Conservation (phyloP, 2,329 filamentous ascomycete genomes). For the Cadophora sp. region DNA sequence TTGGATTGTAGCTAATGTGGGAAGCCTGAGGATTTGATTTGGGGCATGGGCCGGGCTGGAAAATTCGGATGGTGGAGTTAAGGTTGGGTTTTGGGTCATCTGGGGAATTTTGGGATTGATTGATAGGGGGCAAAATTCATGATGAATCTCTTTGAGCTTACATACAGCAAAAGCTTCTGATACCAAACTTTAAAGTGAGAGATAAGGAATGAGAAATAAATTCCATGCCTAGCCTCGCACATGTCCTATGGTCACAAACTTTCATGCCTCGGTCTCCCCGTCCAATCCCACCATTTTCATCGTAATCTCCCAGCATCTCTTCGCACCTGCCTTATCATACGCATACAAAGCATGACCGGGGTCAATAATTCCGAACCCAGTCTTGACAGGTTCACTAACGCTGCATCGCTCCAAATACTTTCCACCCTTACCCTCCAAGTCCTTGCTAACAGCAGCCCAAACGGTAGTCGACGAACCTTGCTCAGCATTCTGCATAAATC, state of each 20-base stretch:
- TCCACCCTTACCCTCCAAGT: constrained; percentile 23
- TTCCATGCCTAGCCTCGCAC: not conserved
- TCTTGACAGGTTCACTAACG: not conserved
- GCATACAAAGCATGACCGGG: constrained; percentile 10
- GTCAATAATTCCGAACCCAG: constrained; percentile 9
- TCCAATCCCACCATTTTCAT: constrained; percentile 5
- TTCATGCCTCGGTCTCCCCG: not conserved
- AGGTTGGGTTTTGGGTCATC: not conserved
- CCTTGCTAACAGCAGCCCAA: constrained; percentile 45
- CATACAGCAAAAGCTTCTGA: not conserved
- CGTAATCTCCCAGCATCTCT: constrained; percentile 8
- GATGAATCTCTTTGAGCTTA: not conserved
- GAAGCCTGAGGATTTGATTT: constrained; percentile 22
- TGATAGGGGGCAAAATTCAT: not conserved
- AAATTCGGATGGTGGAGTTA: not conserved
- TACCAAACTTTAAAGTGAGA: not conserved
- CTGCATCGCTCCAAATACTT: constrained; percentile 51
- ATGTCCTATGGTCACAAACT: too few relatives aligned
- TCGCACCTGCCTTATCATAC: constrained; percentile 15
- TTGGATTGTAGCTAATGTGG: constrained; percentile 47
- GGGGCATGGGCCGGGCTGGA: not conserved
- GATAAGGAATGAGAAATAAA: not conserved
- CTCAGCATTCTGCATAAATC: constrained; percentile 41
- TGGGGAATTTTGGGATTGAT: not conserved
- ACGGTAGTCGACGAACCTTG: constrained; percentile 51